Base-by-base conservation (phyloP, 2,329 filamentous ascomycete genomes). In the Daldinia eschscholtzii region DNA sequence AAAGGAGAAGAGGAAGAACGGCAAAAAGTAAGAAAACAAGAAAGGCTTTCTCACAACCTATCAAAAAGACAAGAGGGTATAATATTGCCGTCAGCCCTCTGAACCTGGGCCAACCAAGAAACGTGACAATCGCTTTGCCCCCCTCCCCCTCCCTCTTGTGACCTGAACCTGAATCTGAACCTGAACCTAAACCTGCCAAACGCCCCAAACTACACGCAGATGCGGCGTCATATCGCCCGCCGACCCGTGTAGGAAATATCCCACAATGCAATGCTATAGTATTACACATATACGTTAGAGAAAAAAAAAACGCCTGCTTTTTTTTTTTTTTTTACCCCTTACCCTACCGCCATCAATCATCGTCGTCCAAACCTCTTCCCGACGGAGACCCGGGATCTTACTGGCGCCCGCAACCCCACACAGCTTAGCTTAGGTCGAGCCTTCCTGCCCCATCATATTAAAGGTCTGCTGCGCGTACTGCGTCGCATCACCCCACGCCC, bases 401-500 rank as follows among this genome's bases (percentile, higher is more conserved):
- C 64, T 65, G 57, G 41, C 39, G 65, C 55, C 33, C 30, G 6
- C 30, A 23, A 23, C 20, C 20, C 20, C 20, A 33, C 3, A 33
- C 30, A 33, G 30, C 30, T 37, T 50, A 59, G 37, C 33, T 28
- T 46, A 67, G 15, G 55, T 23, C 53, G 55, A 61, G 69, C 53
- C 69, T 44, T 64, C 68, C 18, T 63, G 57, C 30, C 58, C 68
- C 42, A 71, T 73, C 67, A 65, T 70, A 9, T 72, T 73, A 28
- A 76, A 72, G 1, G 76, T 75, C 69, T 76, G 72, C 9, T 64
- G 72, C 30, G 76, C 74, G 59, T 75, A 77, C 26, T 69, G 68
- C 44, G 71, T 73, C 18, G 73, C 77, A 57, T 76, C 72, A 53
- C 73, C 68, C 74, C 74, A 76, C 13, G 71, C 71, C 37, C 80